Conservation (phyloP, 2,329 filamentous ascomycete species). For the Xylariaceae sp. region DNA sequence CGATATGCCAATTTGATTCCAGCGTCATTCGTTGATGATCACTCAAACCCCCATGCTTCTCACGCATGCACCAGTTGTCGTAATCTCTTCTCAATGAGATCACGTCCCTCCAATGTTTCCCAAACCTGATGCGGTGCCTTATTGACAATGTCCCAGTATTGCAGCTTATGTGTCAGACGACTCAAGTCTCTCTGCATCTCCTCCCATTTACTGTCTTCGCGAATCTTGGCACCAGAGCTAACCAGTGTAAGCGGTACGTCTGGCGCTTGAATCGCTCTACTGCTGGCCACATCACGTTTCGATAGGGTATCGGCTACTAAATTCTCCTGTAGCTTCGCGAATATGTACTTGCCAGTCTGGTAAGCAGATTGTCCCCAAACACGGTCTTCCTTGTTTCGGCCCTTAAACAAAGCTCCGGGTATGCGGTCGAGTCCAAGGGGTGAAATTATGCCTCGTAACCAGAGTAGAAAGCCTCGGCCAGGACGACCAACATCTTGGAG, state of each 20-base stretch:
- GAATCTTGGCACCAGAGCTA: constrained; percentile 77
- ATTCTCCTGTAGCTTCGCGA: constrained; percentile 91
- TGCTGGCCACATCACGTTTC: constrained; percentile 79
- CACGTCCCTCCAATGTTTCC: constrained; percentile 74
- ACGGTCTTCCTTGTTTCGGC: constrained; percentile 81
- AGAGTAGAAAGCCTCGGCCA: constrained; percentile 80
- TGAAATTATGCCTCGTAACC: constrained; percentile 84
- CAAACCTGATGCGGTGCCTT: constrained; percentile 88
- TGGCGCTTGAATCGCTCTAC: constrained; percentile 78
- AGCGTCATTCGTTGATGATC: background rate
- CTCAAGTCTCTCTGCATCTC: constrained; percentile 85
- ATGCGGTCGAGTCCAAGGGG: constrained; percentile 86
- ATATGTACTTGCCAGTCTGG: constrained; percentile 83
- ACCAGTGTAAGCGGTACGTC: constrained; percentile 80
- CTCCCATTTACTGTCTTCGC: constrained; percentile 75
- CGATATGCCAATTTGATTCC: background rate
- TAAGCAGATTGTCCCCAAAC: constrained; percentile 82
- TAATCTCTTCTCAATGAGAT: constrained; percentile 80
- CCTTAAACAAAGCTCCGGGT: constrained; percentile 80
- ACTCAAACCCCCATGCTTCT: background rate
- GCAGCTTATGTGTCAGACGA: constrained; percentile 77
- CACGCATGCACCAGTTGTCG: constrained; percentile 64
- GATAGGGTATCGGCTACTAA: constrained; percentile 86
- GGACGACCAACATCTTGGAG: constrained; percentile 72
- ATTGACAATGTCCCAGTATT: constrained; percentile 86